phyloP scores from a whole-genome alignment of 805 yeast genomes.

The Lipomyces sp. region DNA sequence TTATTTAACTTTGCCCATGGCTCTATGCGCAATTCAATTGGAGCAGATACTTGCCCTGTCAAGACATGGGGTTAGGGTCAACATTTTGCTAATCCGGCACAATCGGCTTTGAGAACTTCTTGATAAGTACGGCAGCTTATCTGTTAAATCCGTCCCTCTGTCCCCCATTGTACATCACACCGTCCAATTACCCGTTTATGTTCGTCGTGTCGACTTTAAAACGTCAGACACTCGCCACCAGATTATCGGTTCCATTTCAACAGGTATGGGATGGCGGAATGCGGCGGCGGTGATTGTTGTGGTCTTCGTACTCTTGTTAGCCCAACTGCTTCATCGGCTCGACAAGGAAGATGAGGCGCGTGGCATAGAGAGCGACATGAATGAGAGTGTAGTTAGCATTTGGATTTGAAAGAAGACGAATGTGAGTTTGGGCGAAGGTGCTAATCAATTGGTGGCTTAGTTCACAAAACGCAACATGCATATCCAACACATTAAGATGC shows the following conservation, averaged over 20 bases:
- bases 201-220: constrained; percentile 1
- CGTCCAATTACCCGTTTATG: not conserved
- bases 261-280: constrained; percentile 8
- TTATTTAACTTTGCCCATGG: too few species aligned
- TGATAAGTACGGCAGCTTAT: too few species aligned
- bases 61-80: too few species aligned
- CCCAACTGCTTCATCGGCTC: not conserved
- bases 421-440: not conserved
- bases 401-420: not conserved
- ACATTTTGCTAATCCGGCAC: too few species aligned
- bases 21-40: too few species aligned
- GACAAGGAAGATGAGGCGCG: not conserved
- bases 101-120: too few species aligned
- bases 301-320: not conserved
- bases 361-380: not conserved
- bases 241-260: not conserved
- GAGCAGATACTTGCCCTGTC: too few species aligned
- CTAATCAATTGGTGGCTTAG: constrained; percentile 9
- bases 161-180: not conserved
- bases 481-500: constrained; percentile 80
- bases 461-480: constrained; percentile 65
- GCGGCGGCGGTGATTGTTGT: not conserved
- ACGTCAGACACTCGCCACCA: not conserved
- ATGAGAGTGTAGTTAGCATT: constrained; percentile 1
- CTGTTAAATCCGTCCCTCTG: not conserved